Conservation (phyloP, 1,284 basidiomycete species). For the Microbotryum intermedium region DNA sequence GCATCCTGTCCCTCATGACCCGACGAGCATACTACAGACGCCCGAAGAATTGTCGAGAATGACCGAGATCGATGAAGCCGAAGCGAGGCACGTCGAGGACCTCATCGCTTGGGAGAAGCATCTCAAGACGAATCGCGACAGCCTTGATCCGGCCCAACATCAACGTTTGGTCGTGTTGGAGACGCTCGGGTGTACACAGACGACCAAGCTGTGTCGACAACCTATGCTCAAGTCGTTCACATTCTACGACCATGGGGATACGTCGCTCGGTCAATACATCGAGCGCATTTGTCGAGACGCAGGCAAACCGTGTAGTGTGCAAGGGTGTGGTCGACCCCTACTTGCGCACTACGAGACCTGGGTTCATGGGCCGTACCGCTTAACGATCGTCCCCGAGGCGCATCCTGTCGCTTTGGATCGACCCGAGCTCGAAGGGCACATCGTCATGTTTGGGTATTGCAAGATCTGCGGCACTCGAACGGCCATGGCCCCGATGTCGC, state of each 20-base stretch:
- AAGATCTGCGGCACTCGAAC: constrained; percentile 51
- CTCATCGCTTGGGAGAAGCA: constrained; percentile 89
- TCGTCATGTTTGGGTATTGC: constrained; percentile 90
- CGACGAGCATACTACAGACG: constrained; percentile 28
- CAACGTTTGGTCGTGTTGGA: constrained; percentile 74
- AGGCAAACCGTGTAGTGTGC: constrained; percentile 60
- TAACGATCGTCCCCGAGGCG: constrained; percentile 32
- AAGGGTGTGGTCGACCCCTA: constrained; percentile 70
- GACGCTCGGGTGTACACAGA: constrained; percentile 59
- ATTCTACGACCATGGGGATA: constrained; percentile 89
- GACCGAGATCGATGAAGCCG: constrained; percentile 59
- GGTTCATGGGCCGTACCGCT: constrained; percentile 63
- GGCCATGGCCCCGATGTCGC: constrained; percentile 79
- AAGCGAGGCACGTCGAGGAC: constrained; percentile 73
- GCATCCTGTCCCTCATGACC: constrained; percentile 28
- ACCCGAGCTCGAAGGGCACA: constrained; percentile 35
- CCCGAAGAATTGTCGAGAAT: constrained; percentile 52
- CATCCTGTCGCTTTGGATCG: constrained; percentile 10
- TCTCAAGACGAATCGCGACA: constrained; percentile 65
- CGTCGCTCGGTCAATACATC: constrained; percentile 84
- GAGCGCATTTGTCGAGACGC: constrained; percentile 67
- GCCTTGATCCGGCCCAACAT: constrained; percentile 84
- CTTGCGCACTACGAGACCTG: constrained; percentile 79
- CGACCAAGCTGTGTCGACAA: constrained; percentile 42
- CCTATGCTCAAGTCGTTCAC: constrained; percentile 56